Evolutionary conservation across 148 eudicot species (phyloP).

Genomic region (Rhododendron molle): DNA sequence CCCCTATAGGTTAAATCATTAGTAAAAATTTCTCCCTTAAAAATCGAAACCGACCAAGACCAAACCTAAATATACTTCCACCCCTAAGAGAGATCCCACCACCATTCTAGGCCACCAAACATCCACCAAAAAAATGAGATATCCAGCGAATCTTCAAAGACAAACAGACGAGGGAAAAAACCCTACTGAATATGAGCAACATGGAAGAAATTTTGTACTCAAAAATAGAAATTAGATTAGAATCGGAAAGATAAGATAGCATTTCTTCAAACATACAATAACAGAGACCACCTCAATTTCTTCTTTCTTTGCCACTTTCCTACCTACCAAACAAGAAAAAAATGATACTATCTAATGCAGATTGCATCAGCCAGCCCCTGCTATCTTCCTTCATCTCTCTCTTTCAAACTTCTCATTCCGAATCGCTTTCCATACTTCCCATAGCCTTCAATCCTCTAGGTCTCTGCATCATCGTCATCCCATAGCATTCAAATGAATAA

Average conservation of each 20-base stretch:
- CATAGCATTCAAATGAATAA: background rate
- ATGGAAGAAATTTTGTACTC: background rate
- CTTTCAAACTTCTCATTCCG: conserved; percentile 40
- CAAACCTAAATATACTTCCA: too few species aligned
- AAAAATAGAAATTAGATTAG: background rate
- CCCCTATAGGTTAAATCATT: too few species aligned
- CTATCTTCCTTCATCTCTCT: background rate
- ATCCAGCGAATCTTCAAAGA: background rate
- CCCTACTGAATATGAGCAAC: background rate
- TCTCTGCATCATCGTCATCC: conserved; percentile 43
- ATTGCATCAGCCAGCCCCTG: background rate
- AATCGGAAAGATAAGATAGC: background rate
- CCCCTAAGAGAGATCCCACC: background rate
- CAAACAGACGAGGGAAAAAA: background rate
- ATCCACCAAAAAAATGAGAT: background rate
- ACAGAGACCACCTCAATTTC: background rate
- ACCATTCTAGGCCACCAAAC: background rate
- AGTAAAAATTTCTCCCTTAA: too few species aligned
- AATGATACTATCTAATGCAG: background rate
- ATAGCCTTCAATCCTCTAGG: conserved; percentile 92
- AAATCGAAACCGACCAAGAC: too few species aligned
- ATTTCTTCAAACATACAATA: background rate
- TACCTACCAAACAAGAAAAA: conserved; percentile 9
- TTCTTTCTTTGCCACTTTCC: background rate
- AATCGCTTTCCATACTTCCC: conserved; percentile 89